Base-by-base conservation (phyloP, 1,139 yeast species). In the Protomyces inouyei region DNA sequence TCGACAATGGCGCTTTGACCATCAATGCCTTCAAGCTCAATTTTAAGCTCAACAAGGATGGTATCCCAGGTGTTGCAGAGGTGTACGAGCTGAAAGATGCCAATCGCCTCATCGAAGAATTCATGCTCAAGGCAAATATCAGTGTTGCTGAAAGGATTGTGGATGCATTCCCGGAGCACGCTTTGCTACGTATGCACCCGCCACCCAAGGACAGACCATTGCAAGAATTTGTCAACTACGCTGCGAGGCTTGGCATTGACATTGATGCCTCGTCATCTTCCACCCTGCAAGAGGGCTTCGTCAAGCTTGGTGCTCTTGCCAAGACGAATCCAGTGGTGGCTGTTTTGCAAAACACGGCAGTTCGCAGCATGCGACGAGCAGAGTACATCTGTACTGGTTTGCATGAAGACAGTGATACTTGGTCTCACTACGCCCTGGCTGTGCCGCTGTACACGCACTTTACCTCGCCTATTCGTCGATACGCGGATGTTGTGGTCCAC, bases 401-500 rank as follows among this genome's bases (percentile, higher is more conserved):
- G 73, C 86, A 85, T 63, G 96, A 90, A 70, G 95, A 88, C 69
- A 83, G 82, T 68, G 85, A 82, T 73, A 83, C 80, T 72, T 73
- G 75, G 36, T 84, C 84, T 14, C 97, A 93, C 73, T 93, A 88
- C 75, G 84, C 88, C 72, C 83, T 87, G 73, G 90, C 90, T 70
- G 76, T 88, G 67, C 96, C 97, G 43, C 79, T 91, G 57, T 93
- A 89, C 75, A 89, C 98, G 0, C 98, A 93, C 75, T 92, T 92
- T 78, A 87, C 89, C n/a, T 84, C 96, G 1, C 98, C 98, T n/a
- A 79, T 91, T 73, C 83, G 96, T 74, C 83, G 98, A 71, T 93
- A 92, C 75, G 92, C 96, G 0, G 98, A 93, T 75, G 80, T 90
- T 66, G 83, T 92, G 71, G 98, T 90, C 48, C 98, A 93, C 73